phyloP scores from a whole-genome alignment of 768 basidiomycete species.

The Rhodotorula babjevae region DNA sequence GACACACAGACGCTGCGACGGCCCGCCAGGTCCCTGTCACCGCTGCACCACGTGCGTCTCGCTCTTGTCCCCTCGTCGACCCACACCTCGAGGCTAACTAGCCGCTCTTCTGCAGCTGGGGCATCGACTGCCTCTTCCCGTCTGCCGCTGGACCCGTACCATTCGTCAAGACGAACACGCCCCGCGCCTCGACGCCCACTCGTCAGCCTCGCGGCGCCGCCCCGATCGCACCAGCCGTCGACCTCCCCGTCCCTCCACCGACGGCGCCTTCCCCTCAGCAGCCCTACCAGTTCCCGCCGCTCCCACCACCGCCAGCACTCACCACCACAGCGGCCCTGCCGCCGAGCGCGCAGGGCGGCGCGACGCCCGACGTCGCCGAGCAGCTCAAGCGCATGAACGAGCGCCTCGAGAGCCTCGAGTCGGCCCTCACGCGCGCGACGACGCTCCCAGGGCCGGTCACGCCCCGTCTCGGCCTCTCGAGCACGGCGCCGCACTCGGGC shows the following conservation, averaged over 20 bases:
- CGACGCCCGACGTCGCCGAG: constrained; percentile 26
- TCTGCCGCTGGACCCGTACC: constrained; percentile 8
- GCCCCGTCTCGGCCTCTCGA: background rate
- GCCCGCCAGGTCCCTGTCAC: constrained; percentile 32
- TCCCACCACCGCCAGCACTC: background rate
- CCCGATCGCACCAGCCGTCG: background rate
- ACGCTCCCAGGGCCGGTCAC: background rate
- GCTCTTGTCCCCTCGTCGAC: background rate
- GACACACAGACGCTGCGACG: constrained; percentile 34
- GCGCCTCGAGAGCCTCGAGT: constrained; percentile 35
- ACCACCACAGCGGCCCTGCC: background rate
- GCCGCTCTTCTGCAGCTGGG: constrained; percentile 4
- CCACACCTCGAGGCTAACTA: too few species aligned
- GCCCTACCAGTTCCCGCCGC: background rate
- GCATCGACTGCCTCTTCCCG: constrained; percentile 35
- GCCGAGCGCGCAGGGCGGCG: too few species aligned
- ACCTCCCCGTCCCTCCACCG: background rate
- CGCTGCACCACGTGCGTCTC: constrained; percentile 28
- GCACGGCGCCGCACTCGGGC: background rate
- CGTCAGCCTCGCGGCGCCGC: background rate
- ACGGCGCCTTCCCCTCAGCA: background rate
- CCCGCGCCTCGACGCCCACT: background rate
- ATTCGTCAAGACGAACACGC: too few species aligned
- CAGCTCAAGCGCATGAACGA: constrained; percentile 34
- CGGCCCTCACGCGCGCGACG: constrained; percentile 14